Evolutionary conservation across 495 filamentous ascomycete species (phyloP), one percentile per base, ranked within the genome.

Genomic region (Trichoderma gamsii): DNA sequence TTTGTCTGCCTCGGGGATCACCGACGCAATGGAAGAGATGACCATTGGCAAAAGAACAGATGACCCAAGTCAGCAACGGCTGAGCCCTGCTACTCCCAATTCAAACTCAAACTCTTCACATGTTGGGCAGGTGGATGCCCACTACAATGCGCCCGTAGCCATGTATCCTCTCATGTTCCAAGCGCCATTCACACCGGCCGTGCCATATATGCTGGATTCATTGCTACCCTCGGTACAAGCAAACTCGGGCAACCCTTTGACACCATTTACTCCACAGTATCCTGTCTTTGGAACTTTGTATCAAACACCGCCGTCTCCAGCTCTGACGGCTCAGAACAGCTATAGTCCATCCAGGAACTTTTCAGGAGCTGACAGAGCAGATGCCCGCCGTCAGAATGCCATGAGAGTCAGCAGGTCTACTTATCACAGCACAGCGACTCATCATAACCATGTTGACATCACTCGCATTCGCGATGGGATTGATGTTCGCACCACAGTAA

Each of bases 401-500:
- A 77, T 73, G 70, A 72, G 80, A 9, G 72, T 79, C 41, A 69
- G 70, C 27, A 69, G 80, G 69, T 74, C 79, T 12, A 78, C 81
- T 9, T 77, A 76, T 69, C 77, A 76, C 70, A 80, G 79, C 65
- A 69, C 78, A 9, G 72, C 76, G 29, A 76, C 79, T 59, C 84
- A 88, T 68, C 86, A 90, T 72, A 90, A 90, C 70, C 80, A 86
- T 8, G 89, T 91, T 12, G 89, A 92, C 70, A 77, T 87, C 65
- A 80, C 82, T 66, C 83, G 84, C 21, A 91, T 92, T 73, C 83
- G 83, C 41, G 80, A 83, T 51, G 89, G 89, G 8, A 80, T 84
- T 65, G 90, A 92, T 75, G 86, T 89, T 66, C 85, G 90, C 25
- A 92, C 88, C 16, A 92, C 90, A 0, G 90, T 92, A 79, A 73